Evolutionary conservation across 352 stramenopile genomes (phyloP).

Genomic region (Aphanomyces euteiches): DNA sequence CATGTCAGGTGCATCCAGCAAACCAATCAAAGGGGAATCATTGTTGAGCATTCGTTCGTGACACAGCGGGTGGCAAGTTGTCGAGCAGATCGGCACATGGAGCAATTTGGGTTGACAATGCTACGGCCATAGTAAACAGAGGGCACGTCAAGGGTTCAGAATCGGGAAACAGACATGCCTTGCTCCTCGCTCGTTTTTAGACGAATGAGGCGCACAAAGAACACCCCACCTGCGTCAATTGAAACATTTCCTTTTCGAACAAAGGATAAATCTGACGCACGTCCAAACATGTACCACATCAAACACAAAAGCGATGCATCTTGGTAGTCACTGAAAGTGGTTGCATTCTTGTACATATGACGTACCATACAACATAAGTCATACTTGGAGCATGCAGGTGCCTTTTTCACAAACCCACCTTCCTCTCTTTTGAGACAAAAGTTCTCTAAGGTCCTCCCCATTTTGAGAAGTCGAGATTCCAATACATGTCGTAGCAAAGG

Average conservation of each 20-base stretch:
- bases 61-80: constrained; percentile 24
- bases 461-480: constrained; percentile 19
- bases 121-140: constrained; percentile 29
- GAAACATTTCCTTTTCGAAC: constrained; percentile 35
- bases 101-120: constrained; percentile 30
- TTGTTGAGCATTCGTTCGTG: background rate
- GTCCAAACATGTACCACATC: constrained; percentile 41
- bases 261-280: constrained; percentile 33
- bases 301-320: constrained; percentile 37
- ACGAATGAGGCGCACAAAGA: constrained; percentile 37
- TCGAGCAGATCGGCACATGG: constrained; percentile 25
- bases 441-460: constrained; percentile 12
- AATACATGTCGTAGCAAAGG: constrained; percentile 16
- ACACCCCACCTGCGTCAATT: constrained; percentile 23
- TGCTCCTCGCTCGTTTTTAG: constrained; percentile 39
- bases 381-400: constrained; percentile 36
- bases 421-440: constrained; percentile 33
- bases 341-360: constrained; percentile 35
- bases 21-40: background rate
- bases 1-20: background rate
- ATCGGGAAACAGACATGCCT: constrained; percentile 37
- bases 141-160: constrained; percentile 32
- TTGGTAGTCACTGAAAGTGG: constrained; percentile 34
- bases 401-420: constrained; percentile 37
- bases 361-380: constrained; percentile 29